phyloP scores from a whole-genome alignment of 1,139 yeast genomes.

The Candida sanyaensis region DNA sequence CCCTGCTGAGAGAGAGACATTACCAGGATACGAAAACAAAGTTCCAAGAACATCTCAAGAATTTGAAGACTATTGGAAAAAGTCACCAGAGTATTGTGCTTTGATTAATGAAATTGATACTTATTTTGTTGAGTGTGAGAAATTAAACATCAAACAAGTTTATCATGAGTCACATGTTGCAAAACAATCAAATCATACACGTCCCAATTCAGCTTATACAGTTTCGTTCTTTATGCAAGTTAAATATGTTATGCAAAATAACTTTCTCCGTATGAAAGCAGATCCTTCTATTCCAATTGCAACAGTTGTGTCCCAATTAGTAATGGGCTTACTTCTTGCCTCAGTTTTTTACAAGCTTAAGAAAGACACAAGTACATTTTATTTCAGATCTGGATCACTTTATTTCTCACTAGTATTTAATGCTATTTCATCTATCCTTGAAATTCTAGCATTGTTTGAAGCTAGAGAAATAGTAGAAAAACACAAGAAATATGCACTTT shows the following conservation, averaged over 20 bases:
- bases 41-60: slow-evolving; percentile 28
- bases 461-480: slow-evolving; percentile 61
- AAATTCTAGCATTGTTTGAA: slow-evolving; percentile 56
- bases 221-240: slow-evolving; percentile 38
- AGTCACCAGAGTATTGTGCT: slow-evolving; percentile 19
- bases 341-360: slow-evolving; percentile 57
- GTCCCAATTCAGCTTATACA: slow-evolving; percentile 31
- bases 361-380: slow-evolving; percentile 50
- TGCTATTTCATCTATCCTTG: slow-evolving; percentile 58
- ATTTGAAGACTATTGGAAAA: slow-evolving; percentile 26
- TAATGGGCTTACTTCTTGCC: slow-evolving; percentile 37
- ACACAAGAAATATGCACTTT: slow-evolving; percentile 63
- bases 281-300: slow-evolving; percentile 32
- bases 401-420: slow-evolving; percentile 54
- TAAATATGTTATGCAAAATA: slow-evolving; percentile 27
- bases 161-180: slow-evolving; percentile 29
- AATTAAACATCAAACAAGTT: slow-evolving; percentile 8
- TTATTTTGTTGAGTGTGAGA: slow-evolving; percentile 12
- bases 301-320: slow-evolving; percentile 26
- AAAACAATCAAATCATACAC: slow-evolving; percentile 26
- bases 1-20: slow-evolving; percentile 60
- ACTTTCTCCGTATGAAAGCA: slow-evolving; percentile 27
- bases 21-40: slow-evolving; percentile 42
- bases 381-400: slow-evolving; percentile 15
- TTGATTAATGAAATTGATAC: slow-evolving; percentile 21